Base-by-base conservation (phyloP, 1,139 yeast genomes). In the Saccharomyces hybrid region DNA sequence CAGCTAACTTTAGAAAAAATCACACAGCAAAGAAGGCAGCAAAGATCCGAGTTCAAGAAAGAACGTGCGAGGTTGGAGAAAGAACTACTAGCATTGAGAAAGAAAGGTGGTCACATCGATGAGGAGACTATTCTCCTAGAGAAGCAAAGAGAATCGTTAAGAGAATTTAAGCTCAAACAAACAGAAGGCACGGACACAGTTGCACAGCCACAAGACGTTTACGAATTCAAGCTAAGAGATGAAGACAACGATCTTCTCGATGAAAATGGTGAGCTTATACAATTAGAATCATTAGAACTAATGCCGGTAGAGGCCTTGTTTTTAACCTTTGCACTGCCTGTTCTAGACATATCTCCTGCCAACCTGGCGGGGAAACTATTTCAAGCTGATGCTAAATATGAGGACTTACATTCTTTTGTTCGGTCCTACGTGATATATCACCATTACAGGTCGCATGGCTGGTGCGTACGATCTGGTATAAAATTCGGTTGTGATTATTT, bases 391-490 rank as follows among this genome's bases (percentile, higher is more conserved):
- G 47, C 59, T 48, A 5, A 53, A 38, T 52, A 54, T 54, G 51
- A 51, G 5, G 51, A 55, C 9, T 54, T 66, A 14, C 53, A 63
- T 14, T 52, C 54, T 4, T 54, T 64, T 25, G 47, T 64, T n/a
- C 55, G 54, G 6, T 59, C 61, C 48, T 93, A 88, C 64, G 83
- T 82, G 5, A 93, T 81, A 0, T 93, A 91, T 64, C 96, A 90
- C 65, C 91, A 90, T 67, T 91, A 83, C 70, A 77, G 96, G 53
- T 83, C 96, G 0, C 77, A 83, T 32, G 98, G 98, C 0, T 93
- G 98, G 98, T 91, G 98, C 74, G 95, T 85, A 2, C 77, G 96
- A 56, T 81, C 91, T 0, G 99, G 98, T 0, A 81, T 91, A 55
- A 93, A 93, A 67, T 93, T 93, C 70, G 96, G 97, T 1, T 80